A percentile compares a stretch with the other conserved stretches of the same genome.
phyloP scores from a whole-genome alignment of 345 rosid species.

The Capsella bursapastoris region DNA sequence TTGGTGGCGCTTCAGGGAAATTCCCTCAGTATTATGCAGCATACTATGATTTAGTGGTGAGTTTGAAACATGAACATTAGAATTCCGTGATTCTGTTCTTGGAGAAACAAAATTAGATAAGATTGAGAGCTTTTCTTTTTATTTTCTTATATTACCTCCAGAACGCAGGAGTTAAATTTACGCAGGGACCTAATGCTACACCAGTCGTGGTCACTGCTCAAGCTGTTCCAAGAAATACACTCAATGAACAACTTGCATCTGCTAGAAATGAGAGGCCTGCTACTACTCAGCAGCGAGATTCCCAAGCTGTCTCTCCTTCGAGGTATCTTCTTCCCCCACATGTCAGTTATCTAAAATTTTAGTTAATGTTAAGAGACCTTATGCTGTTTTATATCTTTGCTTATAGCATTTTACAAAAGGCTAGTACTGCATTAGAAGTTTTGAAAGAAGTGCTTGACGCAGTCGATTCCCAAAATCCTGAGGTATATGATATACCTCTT shows the following conservation, averaged over 20 bases:
- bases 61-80: conserved; percentile 40
- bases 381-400: conserved; percentile 26
- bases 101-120: conserved; percentile 1
- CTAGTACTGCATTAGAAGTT: conserved; percentile 81
- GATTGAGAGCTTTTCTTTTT: conserved; percentile 26
- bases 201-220: conserved; percentile 51
- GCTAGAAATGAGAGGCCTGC: conserved; percentile 53
- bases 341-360: neutral
- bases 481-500: conserved; percentile 52
- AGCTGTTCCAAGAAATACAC: conserved; percentile 51
- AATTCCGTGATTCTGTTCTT: conserved; percentile 4
- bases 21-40: conserved; percentile 88
- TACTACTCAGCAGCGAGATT: conserved; percentile 50
- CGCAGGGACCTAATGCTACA: conserved; percentile 56
- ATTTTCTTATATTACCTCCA: conserved; percentile 44
- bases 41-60: conserved; percentile 89
- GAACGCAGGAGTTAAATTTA: conserved; percentile 86
- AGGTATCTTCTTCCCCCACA: conserved; percentile 54
- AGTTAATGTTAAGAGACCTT: conserved; percentile 12
- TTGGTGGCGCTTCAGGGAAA: conserved; percentile 90
- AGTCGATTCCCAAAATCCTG: conserved; percentile 75
- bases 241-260: conserved; percentile 64
- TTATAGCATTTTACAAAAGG: conserved; percentile 86
- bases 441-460: conserved; percentile 91
- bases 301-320: conserved; percentile 68